Base-by-base conservation (phyloP, 75 land plant genomes). In the Azolla pinnata region DNA sequence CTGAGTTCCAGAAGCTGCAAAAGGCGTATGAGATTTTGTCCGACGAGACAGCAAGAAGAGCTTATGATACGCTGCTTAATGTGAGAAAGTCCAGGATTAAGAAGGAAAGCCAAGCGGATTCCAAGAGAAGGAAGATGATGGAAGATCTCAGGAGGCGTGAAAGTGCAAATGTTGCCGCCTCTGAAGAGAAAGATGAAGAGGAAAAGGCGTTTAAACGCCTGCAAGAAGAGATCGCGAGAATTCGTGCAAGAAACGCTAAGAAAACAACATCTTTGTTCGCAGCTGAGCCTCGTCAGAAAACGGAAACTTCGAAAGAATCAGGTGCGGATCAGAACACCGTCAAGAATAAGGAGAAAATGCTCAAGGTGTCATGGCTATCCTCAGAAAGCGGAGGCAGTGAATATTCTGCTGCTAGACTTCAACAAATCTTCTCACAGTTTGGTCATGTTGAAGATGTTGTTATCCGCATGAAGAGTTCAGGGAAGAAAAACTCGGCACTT, bases 371-470 rank as follows among this genome's bases (percentile, higher is more conserved):
- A 0, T 88, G 98, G 90, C 70, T 72, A 27, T 72, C 56, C n/a
- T 9, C 54, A 28, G 75, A 63, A 27, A 58, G 67, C 42, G 74
- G 66, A 12, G 73, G 68, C 7, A 78, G 69, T 33, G 90, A 72
- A 9, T 93, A 88, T 56, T 63, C 64, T 42, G 82, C 74, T 0
- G 73, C 51, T 19, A 69, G 57, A 44, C 62, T 93, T 26, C 72
- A 69, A 27, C 78, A 88, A 58, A 33, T 88, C 12, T 93, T 93
- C 57, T 66, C 66, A 57, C 35, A 71, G 35, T 88, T 85, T 69
- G 98, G 98, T 5, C 54, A 24, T 8, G 95, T 92, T 25, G 97
- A 87, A 61, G 93, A 92, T 67, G 78, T 92, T 17, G 79, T 92
- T 1, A 81, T 84, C 4, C 45, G 77, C 25, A 45, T 54, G 25